These are phyloP conservation scores for Apiotrichum gamsii DNA, from an alignment of 1,284 basidiomycete genomes.

Conservation along the genomic window DNA sequence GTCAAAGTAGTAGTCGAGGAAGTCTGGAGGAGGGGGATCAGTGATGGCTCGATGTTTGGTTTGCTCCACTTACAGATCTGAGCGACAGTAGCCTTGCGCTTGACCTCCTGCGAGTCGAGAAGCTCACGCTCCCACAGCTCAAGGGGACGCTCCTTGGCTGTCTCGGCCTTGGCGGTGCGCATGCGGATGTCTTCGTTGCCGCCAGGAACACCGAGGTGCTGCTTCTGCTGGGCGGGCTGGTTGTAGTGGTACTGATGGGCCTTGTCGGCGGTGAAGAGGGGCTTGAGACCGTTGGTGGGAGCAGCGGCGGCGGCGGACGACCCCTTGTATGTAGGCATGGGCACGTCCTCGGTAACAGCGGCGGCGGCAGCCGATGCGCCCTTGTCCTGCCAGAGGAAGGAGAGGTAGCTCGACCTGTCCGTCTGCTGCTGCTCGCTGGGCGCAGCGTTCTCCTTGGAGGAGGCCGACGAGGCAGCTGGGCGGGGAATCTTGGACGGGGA, in stretches of 20 bases:
- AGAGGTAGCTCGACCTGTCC: slow-evolving; percentile 41
- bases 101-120: slow-evolving; percentile 74
- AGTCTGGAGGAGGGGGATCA: too few species aligned
- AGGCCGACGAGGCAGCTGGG: not conserved
- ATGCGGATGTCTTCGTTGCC: slow-evolving; percentile 39
- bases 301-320: slow-evolving; percentile 23
- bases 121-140: slow-evolving; percentile 79
- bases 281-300: slow-evolving; percentile 26
- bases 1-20: slow-evolving; percentile 88
- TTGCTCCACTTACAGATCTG: slow-evolving; percentile 77
- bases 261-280: slow-evolving; percentile 48
- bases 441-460: slow-evolving; percentile 29
- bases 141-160: slow-evolving; percentile 43
- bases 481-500: slow-evolving; percentile 4
- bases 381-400: slow-evolving; percentile 37
- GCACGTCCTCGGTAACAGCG: slow-evolving; percentile 37
- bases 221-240: slow-evolving; percentile 14
- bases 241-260: slow-evolving; percentile 16
- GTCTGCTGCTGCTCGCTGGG: slow-evolving; percentile 4
- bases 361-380: slow-evolving; percentile 27
- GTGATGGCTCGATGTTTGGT: too few species aligned
- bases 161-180: slow-evolving; percentile 36
- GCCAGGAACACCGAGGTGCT: slow-evolving; percentile 5
- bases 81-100: slow-evolving; percentile 87
- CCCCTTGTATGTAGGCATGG: slow-evolving; percentile 35